phyloP scores from a whole-genome alignment of 345 rosid genomes.

The Eucalyptus marginata region DNA sequence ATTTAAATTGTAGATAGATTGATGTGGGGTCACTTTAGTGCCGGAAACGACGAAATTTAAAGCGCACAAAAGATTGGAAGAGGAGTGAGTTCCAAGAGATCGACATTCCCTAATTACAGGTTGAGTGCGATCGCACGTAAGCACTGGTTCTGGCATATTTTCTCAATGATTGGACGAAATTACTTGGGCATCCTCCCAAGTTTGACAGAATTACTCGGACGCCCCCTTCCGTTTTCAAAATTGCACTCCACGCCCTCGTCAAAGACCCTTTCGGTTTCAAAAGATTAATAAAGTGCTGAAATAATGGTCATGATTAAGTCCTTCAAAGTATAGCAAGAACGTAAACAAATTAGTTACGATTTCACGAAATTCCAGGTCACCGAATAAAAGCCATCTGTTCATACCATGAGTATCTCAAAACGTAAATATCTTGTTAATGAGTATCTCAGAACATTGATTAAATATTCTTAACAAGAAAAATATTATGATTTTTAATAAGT shows the following conservation, averaged over 20 bases:
- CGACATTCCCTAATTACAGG: neutral
- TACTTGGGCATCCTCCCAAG: neutral
- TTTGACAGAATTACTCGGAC: neutral
- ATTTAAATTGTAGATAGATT: neutral
- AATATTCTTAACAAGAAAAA: neutral
- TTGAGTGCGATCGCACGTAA: neutral
- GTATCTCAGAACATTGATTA: accelerated
- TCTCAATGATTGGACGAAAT: neutral
- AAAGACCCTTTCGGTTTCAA: neutral
- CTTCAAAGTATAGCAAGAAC: neutral
- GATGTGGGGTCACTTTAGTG: neutral
- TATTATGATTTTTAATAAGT: neutral
- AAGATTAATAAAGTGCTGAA: neutral
- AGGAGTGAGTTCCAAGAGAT: neutral
- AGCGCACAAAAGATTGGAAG: neutral
- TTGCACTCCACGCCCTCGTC: neutral
- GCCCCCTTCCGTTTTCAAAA: neutral
- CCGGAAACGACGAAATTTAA: neutral
- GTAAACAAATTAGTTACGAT: neutral
- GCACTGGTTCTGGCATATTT: neutral
- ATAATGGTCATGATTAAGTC: neutral
- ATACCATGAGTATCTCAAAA: too few species aligned
- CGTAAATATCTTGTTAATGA: accelerated
- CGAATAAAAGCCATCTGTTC: too few species aligned
- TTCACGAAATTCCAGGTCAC: neutral